Evolutionary conservation across 345 rosid species (phyloP).

Genomic region (Hypericum perforatum): DNA sequence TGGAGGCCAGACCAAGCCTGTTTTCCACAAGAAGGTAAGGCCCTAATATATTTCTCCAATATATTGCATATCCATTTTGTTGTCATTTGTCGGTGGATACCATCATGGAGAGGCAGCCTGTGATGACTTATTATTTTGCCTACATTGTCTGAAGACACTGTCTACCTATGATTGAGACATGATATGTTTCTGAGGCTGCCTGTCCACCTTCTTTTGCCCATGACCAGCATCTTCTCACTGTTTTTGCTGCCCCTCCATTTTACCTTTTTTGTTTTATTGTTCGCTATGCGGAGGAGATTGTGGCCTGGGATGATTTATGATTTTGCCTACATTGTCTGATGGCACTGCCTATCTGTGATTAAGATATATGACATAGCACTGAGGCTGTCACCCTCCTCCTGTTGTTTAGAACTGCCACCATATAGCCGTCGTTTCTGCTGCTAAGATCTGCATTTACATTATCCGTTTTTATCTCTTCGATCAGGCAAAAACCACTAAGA

Average conservation of each 20-base stretch:
- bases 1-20: slow-evolving; percentile 7
- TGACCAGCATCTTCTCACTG: neutral
- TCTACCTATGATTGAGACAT: neutral
- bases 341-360: too few species aligned
- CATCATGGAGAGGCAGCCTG: neutral
- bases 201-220: too few species aligned
- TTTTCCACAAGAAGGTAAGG: slow-evolving; percentile 7
- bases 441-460: neutral
- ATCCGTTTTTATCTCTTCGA: neutral
- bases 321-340: too few species aligned
- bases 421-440: too few species aligned
- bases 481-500: slow-evolving; percentile 5
- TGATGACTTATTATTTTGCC: slow-evolving; percentile 1
- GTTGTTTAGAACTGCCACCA: too few species aligned
- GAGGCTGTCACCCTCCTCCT: too few species aligned
- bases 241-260: too few species aligned
- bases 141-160: slow-evolving; percentile 6
- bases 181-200: neutral
- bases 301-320: too few species aligned
- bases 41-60: neutral
- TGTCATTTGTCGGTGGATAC: neutral
- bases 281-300: too few species aligned
- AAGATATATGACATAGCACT: too few species aligned
- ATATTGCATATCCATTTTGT: neutral
- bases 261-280: too few species aligned